Conservation (phyloP, 169 alveolate species). For the Amoebophrya sp. region DNA sequence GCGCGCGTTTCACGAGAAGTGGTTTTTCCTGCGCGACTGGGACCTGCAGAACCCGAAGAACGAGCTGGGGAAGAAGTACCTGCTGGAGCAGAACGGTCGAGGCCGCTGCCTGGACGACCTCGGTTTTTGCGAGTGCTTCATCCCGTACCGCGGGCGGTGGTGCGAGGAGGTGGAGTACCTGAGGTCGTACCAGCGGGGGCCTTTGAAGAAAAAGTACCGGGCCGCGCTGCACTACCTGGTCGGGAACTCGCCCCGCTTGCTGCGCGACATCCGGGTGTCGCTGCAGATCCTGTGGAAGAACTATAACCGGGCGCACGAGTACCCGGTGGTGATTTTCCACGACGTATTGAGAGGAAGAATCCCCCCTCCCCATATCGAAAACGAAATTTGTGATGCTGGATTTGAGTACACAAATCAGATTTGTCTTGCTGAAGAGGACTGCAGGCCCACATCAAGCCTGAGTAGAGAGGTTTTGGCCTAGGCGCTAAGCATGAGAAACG, state of each 20-base stretch:
- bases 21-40: neutral
- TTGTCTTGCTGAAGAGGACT: too few relatives aligned
- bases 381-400: too few relatives aligned
- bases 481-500: too few relatives aligned
- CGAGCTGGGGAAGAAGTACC: neutral
- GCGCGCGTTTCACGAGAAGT: too few relatives aligned
- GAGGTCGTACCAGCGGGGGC: neutral
- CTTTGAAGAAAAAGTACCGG: neutral
- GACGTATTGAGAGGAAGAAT: conserved; percentile 42
- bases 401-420: too few relatives aligned
- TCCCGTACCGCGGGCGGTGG: conserved; percentile 47
- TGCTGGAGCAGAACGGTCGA: neutral
- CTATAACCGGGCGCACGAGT: conserved; percentile 27
- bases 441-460: too few relatives aligned
- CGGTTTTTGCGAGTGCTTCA: conserved; percentile 48
- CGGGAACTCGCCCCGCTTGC: conserved; percentile 34
- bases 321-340: conserved; percentile 46
- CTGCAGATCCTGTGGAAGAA: conserved; percentile 39
- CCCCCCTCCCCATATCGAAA: too few relatives aligned
- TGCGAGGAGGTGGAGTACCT: conserved; percentile 37
- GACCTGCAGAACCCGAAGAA: neutral
- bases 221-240: conserved; percentile 45
- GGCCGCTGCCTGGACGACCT: conserved; percentile 22
- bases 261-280: conserved; percentile 29
- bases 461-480: too few relatives aligned